phyloP scores from a whole-genome alignment of 495 filamentous ascomycete species.

The Annulohypoxylon bovei region DNA sequence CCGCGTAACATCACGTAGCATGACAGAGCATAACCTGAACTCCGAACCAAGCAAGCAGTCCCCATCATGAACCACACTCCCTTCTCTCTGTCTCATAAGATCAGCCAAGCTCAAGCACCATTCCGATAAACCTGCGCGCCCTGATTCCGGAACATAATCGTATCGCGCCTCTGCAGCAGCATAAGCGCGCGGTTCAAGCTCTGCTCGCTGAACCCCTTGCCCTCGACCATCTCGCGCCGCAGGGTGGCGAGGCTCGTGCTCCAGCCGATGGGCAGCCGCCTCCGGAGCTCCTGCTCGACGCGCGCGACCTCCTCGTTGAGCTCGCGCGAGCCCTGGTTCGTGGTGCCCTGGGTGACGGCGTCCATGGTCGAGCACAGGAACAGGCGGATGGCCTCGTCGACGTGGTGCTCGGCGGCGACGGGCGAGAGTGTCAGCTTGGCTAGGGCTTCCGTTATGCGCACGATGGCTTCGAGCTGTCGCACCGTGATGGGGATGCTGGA shows the following conservation, averaged over 20 bases:
- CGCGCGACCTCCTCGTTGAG: slow-evolving; percentile 87
- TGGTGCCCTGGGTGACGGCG: slow-evolving; percentile 88
- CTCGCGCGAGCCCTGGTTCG: slow-evolving; percentile 81
- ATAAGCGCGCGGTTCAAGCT: slow-evolving; percentile 84
- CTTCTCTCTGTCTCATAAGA: background rate
- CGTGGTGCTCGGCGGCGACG: slow-evolving; percentile 87
- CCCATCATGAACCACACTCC: slow-evolving; percentile 11
- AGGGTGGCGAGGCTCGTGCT: slow-evolving; percentile 88
- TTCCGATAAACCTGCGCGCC: slow-evolving; percentile 88
- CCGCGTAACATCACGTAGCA: background rate
- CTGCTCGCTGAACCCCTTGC: slow-evolving; percentile 85
- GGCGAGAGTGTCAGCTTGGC: slow-evolving; percentile 89
- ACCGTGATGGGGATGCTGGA: slow-evolving; percentile 97
- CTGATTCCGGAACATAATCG: slow-evolving; percentile 88
- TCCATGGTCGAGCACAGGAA: slow-evolving; percentile 99
- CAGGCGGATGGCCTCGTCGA: slow-evolving; percentile 96
- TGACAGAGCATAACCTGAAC: slow-evolving; percentile 28
- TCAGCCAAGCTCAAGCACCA: slow-evolving; percentile 48
- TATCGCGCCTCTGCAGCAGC: slow-evolving; percentile 87
- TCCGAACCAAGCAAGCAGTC: slow-evolving; percentile 24
- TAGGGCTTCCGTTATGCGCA: slow-evolving; percentile 95
- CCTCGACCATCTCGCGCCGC: slow-evolving; percentile 88
- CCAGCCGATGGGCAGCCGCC: slow-evolving; percentile 93
- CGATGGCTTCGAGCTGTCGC: slow-evolving; percentile 94
- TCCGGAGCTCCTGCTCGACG: slow-evolving; percentile 90